Evolutionary conservation across 2,329 filamentous ascomycete genomes (phyloP).

Genomic region (Hypomyces rosellus): DNA sequence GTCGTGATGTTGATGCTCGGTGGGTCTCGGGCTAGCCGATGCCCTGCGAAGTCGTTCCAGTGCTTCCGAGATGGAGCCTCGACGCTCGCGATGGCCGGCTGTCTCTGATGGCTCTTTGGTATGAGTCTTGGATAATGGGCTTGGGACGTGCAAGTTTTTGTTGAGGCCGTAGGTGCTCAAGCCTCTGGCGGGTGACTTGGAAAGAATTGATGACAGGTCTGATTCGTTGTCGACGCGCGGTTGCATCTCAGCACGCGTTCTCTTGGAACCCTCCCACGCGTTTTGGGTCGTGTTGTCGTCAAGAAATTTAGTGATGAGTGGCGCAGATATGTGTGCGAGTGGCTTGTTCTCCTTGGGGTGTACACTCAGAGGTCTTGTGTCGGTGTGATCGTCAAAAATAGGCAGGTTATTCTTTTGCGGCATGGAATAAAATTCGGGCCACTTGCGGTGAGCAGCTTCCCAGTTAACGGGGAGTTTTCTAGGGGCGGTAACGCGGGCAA

Average conservation of each 20-base stretch:
- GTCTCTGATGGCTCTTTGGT: slow-evolving; percentile 25
- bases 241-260: slow-evolving; percentile 46
- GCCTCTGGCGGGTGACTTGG: slow-evolving; percentile 30
- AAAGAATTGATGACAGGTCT: slow-evolving; percentile 40
- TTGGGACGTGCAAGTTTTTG: slow-evolving; percentile 28
- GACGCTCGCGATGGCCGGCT: slow-evolving; percentile 18
- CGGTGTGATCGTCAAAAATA: slow-evolving; percentile 26
- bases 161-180: slow-evolving; percentile 20
- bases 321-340: slow-evolving; percentile 17
- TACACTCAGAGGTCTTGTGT: slow-evolving; percentile 30
- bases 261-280: slow-evolving; percentile 33
- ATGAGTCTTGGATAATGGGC: slow-evolving; percentile 33
- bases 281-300: slow-evolving; percentile 40
- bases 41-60: slow-evolving; percentile 30
- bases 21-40: slow-evolving; percentile 25
- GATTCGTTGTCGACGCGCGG: slow-evolving; percentile 48
- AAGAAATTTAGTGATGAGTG: slow-evolving; percentile 25
- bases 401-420: slow-evolving; percentile 26
- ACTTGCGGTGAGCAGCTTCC: slow-evolving; percentile 43
- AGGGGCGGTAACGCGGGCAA: slow-evolving; percentile 36
- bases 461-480: slow-evolving; percentile 37
- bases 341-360: slow-evolving; percentile 42
- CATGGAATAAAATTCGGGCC: slow-evolving; percentile 45
- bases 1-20: slow-evolving; percentile 17
- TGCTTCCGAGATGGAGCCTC: slow-evolving; percentile 27